Percentiles rank a stretch among this genome's conserved stretches.
phyloP scores from a whole-genome alignment of 257 asterid genomes.

The Gynochthodes officinalis region DNA sequence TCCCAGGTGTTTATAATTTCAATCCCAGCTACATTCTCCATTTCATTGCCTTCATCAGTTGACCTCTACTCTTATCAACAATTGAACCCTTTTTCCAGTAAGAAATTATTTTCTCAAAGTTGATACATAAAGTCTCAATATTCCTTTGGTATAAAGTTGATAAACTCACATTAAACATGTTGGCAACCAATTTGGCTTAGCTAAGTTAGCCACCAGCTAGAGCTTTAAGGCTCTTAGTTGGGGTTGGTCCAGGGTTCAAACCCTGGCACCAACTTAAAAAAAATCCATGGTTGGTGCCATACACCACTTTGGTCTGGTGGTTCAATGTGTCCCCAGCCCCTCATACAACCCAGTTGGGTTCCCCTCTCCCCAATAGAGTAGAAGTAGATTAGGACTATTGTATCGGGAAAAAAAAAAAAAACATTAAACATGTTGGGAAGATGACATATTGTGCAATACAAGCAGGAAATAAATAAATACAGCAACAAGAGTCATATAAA shows the following conservation, averaged over 20 bases:
- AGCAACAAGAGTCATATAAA: neutral
- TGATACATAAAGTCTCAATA: neutral
- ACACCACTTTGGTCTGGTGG: too few relatives aligned
- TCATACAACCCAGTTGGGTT: too few relatives aligned
- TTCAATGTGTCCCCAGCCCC: too few relatives aligned
- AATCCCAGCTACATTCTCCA: neutral
- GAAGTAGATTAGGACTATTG: too few relatives aligned
- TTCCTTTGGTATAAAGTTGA: neutral
- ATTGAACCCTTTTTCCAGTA: neutral
- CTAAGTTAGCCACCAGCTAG: too few relatives aligned
- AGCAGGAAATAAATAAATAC: neutral
- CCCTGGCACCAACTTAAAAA: too few relatives aligned
- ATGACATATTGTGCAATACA: neutral
- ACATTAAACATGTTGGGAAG: neutral
- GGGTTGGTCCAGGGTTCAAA: too few relatives aligned
- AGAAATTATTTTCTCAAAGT: constrained; percentile 1
- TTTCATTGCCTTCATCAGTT: neutral
- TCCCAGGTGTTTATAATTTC: neutral
- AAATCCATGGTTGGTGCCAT: too few relatives aligned
- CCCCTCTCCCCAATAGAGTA: too few relatives aligned
- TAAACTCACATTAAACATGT: neutral
- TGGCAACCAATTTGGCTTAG: too few relatives aligned
- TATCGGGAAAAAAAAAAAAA: too few relatives aligned
- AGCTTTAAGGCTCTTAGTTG: too few relatives aligned
- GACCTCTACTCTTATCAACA: neutral